Conservation (phyloP, 805 yeast species). For the Metschnikowia reukaufii region DNA sequence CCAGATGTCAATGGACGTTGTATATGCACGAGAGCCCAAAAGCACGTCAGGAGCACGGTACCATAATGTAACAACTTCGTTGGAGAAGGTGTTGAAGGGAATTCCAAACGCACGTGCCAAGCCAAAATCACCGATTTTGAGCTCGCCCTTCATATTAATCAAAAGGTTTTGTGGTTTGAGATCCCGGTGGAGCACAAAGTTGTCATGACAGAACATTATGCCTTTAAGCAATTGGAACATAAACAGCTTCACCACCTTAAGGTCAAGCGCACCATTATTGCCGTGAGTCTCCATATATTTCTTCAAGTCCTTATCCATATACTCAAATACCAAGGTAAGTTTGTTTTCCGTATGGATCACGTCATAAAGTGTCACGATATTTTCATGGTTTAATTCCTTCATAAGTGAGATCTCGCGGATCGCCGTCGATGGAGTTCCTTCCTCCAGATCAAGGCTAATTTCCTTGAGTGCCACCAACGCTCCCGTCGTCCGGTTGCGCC, state of each 20-base stretch:
- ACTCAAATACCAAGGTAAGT: constrained; percentile 89
- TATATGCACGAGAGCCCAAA: constrained; percentile 90
- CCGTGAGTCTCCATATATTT: constrained; percentile 92
- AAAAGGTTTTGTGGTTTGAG: constrained; percentile 93
- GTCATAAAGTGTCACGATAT: constrained; percentile 88
- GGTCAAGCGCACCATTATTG: constrained; percentile 67
- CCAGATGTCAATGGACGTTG: constrained; percentile 98
- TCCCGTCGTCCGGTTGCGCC: constrained; percentile 79
- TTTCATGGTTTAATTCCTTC: constrained; percentile 92
- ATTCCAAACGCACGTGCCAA: constrained; percentile 97
- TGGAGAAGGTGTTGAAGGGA: constrained; percentile 95
- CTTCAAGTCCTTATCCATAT: constrained; percentile 89
- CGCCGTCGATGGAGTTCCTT: constrained; percentile 98
- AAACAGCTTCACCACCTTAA: constrained; percentile 76
- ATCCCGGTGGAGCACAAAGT: constrained; percentile 79
- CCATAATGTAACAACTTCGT: constrained; percentile 98
- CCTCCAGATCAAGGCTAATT: constrained; percentile 91
- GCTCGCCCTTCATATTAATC: constrained; percentile 84
- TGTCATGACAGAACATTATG: constrained; percentile 82
- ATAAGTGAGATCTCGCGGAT: constrained; percentile 92
- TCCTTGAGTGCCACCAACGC: constrained; percentile 93
- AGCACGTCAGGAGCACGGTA: constrained; percentile 97
- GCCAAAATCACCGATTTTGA: constrained; percentile 95
- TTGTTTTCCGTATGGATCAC: constrained; percentile 97
- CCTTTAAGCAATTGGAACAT: constrained; percentile 94